Percentiles rank a stretch among this genome's conserved stretches.
phyloP scores from a whole-genome alignment of 345 rosid species.

The Corymbia maculata region DNA sequence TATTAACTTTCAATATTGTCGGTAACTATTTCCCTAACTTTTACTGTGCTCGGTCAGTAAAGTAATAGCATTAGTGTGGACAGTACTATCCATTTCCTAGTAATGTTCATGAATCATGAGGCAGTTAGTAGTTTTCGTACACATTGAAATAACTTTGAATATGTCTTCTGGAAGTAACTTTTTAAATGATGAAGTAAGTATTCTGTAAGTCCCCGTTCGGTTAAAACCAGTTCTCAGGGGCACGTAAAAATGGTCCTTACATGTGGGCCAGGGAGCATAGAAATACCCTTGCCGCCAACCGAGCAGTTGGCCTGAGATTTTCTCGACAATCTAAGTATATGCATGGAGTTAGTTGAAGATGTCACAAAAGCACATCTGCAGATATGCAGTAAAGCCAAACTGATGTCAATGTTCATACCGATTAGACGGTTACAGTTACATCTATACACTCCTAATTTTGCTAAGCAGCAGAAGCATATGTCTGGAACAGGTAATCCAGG shows the following conservation, averaged over 20 bases:
- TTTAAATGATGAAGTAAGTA: not conserved
- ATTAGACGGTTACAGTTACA: not conserved
- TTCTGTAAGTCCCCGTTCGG: not conserved
- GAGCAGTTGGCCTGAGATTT: not conserved
- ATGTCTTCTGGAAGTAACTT: not conserved
- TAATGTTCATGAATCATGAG: not conserved
- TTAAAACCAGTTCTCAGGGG: not conserved
- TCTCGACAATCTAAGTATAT: not conserved
- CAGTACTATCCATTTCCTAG: not conserved
- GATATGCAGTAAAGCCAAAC: not conserved
- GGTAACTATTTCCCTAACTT: not conserved
- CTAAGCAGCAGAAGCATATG: constrained; percentile 26
- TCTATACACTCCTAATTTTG: not conserved
- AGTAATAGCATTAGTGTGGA: no score
- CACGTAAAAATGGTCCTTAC: not conserved
- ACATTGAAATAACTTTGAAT: no score
- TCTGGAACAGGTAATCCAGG: constrained; percentile 51
- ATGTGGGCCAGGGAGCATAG: not conserved
- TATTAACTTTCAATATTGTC: no score
- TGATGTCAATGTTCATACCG: not conserved
- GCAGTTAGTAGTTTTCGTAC: not conserved
- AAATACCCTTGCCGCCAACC: not conserved
- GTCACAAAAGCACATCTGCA: not conserved
- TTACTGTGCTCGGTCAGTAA: no score
- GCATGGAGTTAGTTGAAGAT: not conserved